phyloP scores from a whole-genome alignment of 129 eudicot genomes.

The Flaveria sonorensis region DNA sequence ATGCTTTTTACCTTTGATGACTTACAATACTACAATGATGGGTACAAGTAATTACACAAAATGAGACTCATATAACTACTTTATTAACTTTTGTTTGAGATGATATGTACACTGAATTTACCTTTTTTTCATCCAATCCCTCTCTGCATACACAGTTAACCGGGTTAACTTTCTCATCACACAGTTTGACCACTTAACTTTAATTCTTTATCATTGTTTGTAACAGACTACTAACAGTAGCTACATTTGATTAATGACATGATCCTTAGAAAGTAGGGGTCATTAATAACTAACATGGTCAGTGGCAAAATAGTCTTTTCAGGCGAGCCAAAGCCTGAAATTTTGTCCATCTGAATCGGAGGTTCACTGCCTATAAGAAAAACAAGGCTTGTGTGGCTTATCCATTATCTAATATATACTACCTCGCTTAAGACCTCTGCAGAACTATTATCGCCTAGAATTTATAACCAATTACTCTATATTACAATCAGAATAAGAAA shows the following conservation, averaged over 20 bases:
- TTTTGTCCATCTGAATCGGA: neutral
- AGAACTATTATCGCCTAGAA: neutral
- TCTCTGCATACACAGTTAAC: neutral
- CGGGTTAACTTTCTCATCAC: neutral
- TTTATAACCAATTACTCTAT: neutral
- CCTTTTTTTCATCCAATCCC: neutral
- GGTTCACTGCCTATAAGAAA: constrained; percentile 1
- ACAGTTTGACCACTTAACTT: neutral
- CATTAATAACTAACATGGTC: neutral
- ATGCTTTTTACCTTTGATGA: neutral
- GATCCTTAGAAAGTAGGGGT: neutral
- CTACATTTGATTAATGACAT: neutral
- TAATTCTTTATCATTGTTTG: neutral
- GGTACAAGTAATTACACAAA: neutral
- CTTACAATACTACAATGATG: neutral
- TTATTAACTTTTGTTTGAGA: too few species aligned
- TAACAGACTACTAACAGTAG: neutral
- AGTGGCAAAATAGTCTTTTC: neutral
- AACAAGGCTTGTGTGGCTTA: neutral
- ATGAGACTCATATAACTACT: neutral
- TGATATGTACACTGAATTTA: too few species aligned
- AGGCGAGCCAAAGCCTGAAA: neutral
- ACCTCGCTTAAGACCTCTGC: neutral
- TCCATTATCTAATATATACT: neutral
- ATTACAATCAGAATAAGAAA: neutral